A percentile compares a stretch with the other conserved stretches of the same genome.
Evolutionary conservation across 257 asterid species (phyloP).

Genomic region (Primulina huaijiensis): DNA sequence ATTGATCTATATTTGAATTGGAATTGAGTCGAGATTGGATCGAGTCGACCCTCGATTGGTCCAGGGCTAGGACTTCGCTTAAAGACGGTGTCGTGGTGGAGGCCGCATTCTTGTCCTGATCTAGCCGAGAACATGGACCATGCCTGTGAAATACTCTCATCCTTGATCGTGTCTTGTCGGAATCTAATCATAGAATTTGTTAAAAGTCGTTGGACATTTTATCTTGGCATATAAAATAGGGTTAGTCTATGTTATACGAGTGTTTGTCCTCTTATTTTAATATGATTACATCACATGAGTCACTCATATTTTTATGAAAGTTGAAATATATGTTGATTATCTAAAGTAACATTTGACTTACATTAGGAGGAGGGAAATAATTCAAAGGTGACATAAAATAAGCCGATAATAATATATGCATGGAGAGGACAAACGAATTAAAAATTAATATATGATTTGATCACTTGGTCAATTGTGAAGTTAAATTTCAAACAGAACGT

Average conservation of each 20-base stretch:
- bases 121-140: constrained; percentile 51
- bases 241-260: too few relatives aligned
- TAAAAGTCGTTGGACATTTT: not conserved
- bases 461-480: too few relatives aligned
- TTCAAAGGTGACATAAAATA: too few relatives aligned
- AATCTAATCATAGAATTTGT: constrained; percentile 34
- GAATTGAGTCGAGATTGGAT: constrained; percentile 37
- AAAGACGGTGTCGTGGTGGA: constrained; percentile 28
- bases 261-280: too few relatives aligned
- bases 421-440: not conserved
- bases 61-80: constrained; percentile 43
- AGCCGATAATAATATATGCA: too few relatives aligned
- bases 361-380: too few relatives aligned
- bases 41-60: constrained; percentile 51
- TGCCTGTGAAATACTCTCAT: constrained; percentile 48
- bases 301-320: too few relatives aligned
- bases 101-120: constrained; percentile 4
- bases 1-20: not conserved
- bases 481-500: not conserved
- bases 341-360: too few relatives aligned
- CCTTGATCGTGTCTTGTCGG: constrained; percentile 43
- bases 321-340: too few relatives aligned
- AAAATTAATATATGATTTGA: too few relatives aligned
- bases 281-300: too few relatives aligned
- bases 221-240: not conserved